These are phyloP conservation scores for Phoma sp. DNA, from an alignment of 2,329 filamentous ascomycete species.

Conservation along the genomic window DNA sequence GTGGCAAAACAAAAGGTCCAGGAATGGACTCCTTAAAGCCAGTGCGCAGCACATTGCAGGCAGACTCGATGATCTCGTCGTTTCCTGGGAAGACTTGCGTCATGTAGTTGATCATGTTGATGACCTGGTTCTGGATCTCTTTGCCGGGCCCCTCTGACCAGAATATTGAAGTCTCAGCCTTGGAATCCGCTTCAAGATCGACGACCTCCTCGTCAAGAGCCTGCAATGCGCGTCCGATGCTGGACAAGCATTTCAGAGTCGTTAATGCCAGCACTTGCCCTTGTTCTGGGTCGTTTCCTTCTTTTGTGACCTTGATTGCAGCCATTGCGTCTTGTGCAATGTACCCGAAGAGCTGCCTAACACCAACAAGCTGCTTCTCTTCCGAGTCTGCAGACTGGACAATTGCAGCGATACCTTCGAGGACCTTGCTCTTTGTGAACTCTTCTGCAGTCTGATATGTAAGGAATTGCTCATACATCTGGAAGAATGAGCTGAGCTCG, in stretches of 20 bases:
- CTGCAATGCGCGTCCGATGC: slow-evolving; percentile 76
- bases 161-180: slow-evolving; percentile 46
- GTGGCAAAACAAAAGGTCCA: slow-evolving; percentile 79
- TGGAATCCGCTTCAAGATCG: slow-evolving; percentile 66
- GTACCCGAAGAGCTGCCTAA: slow-evolving; percentile 67
- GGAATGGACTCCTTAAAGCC: slow-evolving; percentile 78
- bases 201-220: slow-evolving; percentile 71
- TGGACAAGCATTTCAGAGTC: slow-evolving; percentile 72
- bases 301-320: slow-evolving; percentile 43
- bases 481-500: slow-evolving; percentile 72
- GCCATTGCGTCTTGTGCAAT: slow-evolving; percentile 67
- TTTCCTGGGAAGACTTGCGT: slow-evolving; percentile 64
- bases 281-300: slow-evolving; percentile 47
- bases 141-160: slow-evolving; percentile 61
- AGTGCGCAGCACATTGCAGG: slow-evolving; percentile 74
- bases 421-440: slow-evolving; percentile 74
- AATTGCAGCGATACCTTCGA: slow-evolving; percentile 77
- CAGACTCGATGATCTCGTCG: slow-evolving; percentile 73
- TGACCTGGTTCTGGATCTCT: slow-evolving; percentile 60
- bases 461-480: slow-evolving; percentile 74
- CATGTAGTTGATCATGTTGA: slow-evolving; percentile 59
- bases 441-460: slow-evolving; percentile 68
- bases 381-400: slow-evolving; percentile 74
- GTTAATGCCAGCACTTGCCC: slow-evolving; percentile 56
- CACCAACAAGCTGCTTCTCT: slow-evolving; percentile 60